Conservation (phyloP, 2,329 filamentous ascomycete genomes). For the Peltaster fructicola region DNA sequence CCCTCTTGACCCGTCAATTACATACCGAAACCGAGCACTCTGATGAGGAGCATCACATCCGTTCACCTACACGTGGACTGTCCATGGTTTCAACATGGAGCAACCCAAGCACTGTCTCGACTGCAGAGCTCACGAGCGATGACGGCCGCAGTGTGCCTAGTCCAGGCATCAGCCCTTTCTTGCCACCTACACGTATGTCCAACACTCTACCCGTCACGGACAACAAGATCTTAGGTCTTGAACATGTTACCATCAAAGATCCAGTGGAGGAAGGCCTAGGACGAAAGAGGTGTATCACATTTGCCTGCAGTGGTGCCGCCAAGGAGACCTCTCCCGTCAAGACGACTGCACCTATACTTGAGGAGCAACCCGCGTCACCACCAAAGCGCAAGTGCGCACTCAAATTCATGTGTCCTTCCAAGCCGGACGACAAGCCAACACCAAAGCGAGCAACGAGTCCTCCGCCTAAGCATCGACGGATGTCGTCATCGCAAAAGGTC, state of each 20-base stretch:
- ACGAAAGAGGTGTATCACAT: slow-evolving; percentile 80
- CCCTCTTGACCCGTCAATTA: slow-evolving; percentile 73
- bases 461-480: slow-evolving; percentile 18
- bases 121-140: slow-evolving; percentile 86
- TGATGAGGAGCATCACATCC: slow-evolving; percentile 17
- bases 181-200: slow-evolving; percentile 37
- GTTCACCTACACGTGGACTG: slow-evolving; percentile 22
- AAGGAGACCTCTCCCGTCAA: slow-evolving; percentile 28
- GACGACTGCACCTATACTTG: slow-evolving; percentile 3
- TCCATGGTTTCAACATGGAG: slow-evolving; percentile 53
- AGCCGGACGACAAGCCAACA: slow-evolving; percentile 12
- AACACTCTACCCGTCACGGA: slow-evolving; percentile 21
- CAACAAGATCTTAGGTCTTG: slow-evolving; percentile 15
- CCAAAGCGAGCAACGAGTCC: slow-evolving; percentile 22
- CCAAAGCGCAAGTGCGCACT: slow-evolving; percentile 43
- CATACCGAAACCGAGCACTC: slow-evolving; percentile 33
- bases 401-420: slow-evolving; percentile 55
- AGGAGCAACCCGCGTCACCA: slow-evolving; percentile 16
- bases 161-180: slow-evolving; percentile 71
- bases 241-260: slow-evolving; percentile 9
- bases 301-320: slow-evolving; percentile 61
- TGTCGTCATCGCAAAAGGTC: slow-evolving; percentile 3
- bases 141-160: slow-evolving; percentile 60
- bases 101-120: slow-evolving; percentile 64
- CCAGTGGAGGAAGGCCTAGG: slow-evolving; percentile 44